These are phyloP conservation scores for Leccinum broughii DNA, from an alignment of 768 basidiomycete species.

Conservation along the genomic window DNA sequence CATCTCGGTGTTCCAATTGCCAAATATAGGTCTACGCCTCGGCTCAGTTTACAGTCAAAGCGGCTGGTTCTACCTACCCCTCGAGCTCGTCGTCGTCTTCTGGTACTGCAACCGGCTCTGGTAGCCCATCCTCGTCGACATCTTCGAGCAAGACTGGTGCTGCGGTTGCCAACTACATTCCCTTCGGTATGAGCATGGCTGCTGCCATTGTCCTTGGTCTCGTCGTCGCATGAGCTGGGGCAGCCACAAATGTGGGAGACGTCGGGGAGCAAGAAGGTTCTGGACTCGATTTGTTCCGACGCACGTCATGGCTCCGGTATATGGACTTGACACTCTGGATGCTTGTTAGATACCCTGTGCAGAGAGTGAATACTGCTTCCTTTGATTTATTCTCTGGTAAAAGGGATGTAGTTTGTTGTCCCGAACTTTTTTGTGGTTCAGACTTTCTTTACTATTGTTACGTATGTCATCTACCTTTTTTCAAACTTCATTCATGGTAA, in stretches of 20 bases:
- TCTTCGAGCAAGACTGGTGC: slow-evolving; percentile 13
- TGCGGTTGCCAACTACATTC: slow-evolving; percentile 23
- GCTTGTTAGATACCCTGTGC: slow-evolving; percentile 19
- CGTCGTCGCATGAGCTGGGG: slow-evolving; percentile 23
- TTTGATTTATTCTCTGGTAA: neutral
- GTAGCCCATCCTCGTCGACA: slow-evolving; percentile 19
- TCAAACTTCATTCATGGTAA: neutral
- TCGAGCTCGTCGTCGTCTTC: slow-evolving; percentile 30
- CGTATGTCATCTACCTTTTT: neutral
- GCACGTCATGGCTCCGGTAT: slow-evolving; percentile 2
- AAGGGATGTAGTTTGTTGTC: neutral
- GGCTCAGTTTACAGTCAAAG: slow-evolving; percentile 59
- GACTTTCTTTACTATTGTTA: neutral
- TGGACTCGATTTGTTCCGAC: slow-evolving; percentile 2
- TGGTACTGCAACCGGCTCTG: slow-evolving; percentile 26
- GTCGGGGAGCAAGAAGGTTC: neutral
- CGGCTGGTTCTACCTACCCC: slow-evolving; percentile 55
- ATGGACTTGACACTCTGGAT: slow-evolving; percentile 2
- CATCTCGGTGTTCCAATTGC: neutral
- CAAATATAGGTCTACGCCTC: slow-evolving; percentile 58
- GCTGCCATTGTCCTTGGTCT: slow-evolving; percentile 30
- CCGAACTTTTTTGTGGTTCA: neutral
- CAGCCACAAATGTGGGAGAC: slow-evolving; percentile 7
- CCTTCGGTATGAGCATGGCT: slow-evolving; percentile 31
- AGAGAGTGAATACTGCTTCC: slow-evolving; percentile 8